Evolutionary conservation across 495 filamentous ascomycete genomes (phyloP), one percentile per base, ranked within the genome.

Genomic region (Penicillium macrosclerotiorum): DNA sequence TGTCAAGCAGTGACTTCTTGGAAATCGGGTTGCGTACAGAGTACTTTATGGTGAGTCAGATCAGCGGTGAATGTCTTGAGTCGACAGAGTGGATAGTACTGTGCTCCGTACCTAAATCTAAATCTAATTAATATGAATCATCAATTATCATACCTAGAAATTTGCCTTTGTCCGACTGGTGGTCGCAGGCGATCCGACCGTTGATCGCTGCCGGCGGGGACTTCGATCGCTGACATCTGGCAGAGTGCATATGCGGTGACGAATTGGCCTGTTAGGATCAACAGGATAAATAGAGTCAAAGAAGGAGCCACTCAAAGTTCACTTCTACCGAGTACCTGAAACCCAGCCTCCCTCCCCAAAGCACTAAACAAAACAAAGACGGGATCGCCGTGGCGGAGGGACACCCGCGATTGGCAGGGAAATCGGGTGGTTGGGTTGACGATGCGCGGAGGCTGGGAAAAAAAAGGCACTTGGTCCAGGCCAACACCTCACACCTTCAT

Each of bases 381-480:
- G 17, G 30, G 30, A 5, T 3, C 13, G 20, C 7, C 6, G 30
- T 26, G 31, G 42, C 20, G 17, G 27, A 44, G 42, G 17, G 31
- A 37, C 22, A 38, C 24, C 37, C 8, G 27, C 33, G 53, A 59
- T 58, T 58, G 56, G 56, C 37, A 38, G 48, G 32, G 42, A 74
- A 74, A 66, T 68, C 45, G 60, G 71, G 71, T 70, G 71, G 71
- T 70, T 74, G 71, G 69, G 65, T 62, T 57, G 59, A 46, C 43
- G 42, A 42, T 39, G 42, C 52, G 52, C 47, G 63, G 70, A 65
- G 68, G 68, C 64, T 65, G 59, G 65, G 65, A 57, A 43, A 19
- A 18, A n/a, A 40, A 19, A 39, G 37, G 36, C 37, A 45, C 32
- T 47, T 37, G 40, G 27, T 45, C 49, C 42, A 52, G 26, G n/a